Base-by-base conservation (phyloP, 2,329 filamentous ascomycete species). In the Phialophora tarda region DNA sequence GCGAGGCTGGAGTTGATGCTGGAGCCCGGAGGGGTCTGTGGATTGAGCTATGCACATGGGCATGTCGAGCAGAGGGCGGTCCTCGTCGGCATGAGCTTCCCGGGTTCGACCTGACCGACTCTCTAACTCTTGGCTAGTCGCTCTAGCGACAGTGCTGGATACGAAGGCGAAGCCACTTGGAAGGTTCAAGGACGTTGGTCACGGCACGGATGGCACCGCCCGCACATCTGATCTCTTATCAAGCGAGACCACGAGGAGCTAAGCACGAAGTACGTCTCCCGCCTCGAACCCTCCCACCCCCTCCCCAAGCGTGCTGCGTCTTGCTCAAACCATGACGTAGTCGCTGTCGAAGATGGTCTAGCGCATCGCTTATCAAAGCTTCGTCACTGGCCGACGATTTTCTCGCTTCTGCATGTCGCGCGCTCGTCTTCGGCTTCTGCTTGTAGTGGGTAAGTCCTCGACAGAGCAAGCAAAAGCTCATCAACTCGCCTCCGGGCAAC, bases 1-100 rank as follows among this genome's bases (percentile, higher is more conserved):
- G 77, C 78, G 47, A 73, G 75, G 4, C 67, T 83, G 24, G 71
- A 76, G 11, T 75, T 83, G 76, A 81, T 82, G 77, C 71, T 83
- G 41, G 74, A 78, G 54, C 81, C 81, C 3, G 81, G 81, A 2
- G 80, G 76, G 1, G 75, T 82, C 60, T 78, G 76, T 12, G 74
- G 81, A 41, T 69, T 82, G 54, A 81, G 79, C 75, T 78, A 76
- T 47, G 72, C 64, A 1, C 32, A 82, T 65, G 77, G 78, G 30
- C 77, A 75, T 55, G 71, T 80, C 30, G 72, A 78, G 14, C 74
- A 81, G 66, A 78, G 80, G 32, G 78, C 79, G 10, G 69, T 82
- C 44, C 64, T 80, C 55, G 73, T 81, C 30, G 81, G 81, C 8
- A 79, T 81, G 72, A 72, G 69, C 58, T 65, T 69, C 48, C 69